phyloP scores from a whole-genome alignment of 2,329 filamentous ascomycete genomes.

The Epichloe amarillans region DNA sequence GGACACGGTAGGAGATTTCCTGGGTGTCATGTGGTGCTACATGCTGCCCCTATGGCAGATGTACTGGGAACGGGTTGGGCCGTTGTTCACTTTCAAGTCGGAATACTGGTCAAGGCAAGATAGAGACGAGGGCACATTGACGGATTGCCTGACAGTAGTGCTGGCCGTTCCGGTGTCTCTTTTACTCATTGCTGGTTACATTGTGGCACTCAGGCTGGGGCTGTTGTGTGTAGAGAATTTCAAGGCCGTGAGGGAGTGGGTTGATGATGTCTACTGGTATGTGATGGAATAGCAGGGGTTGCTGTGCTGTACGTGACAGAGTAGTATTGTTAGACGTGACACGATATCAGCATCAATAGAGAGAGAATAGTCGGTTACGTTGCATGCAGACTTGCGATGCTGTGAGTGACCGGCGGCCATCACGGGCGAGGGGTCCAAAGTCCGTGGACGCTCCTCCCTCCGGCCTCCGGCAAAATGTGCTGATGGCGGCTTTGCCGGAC shows the following conservation, averaged over 20 bases:
- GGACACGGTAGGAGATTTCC: neutral
- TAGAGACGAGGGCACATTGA: conserved; percentile 11
- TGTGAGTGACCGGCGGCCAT: neutral
- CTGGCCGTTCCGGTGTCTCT: conserved; percentile 17
- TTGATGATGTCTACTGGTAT: conserved; percentile 1
- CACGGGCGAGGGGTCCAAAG: no score
- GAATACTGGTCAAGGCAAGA: conserved; percentile 19
- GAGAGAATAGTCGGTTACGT: neutral
- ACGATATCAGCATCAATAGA: neutral
- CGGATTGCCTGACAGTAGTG: conserved; percentile 13
- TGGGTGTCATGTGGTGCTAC: conserved; percentile 3
- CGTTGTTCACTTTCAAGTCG: conserved; percentile 26
- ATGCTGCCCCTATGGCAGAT: conserved; percentile 6
- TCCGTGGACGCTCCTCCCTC: no score
- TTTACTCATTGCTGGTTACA: conserved; percentile 10
- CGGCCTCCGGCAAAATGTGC: no score
- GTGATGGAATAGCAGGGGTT: neutral
- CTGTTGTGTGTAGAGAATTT: conserved; percentile 9
- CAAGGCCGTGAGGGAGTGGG: conserved; percentile 4
- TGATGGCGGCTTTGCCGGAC: no score
- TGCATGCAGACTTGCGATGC: no score
- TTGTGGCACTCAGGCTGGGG: conserved; percentile 16
- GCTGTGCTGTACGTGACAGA: neutral
- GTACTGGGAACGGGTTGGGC: conserved; percentile 24
- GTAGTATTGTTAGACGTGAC: neutral